Evolutionary conservation across 495 filamentous ascomycete genomes (phyloP).

Genomic region (Lindgomyces ingoldianus): DNA sequence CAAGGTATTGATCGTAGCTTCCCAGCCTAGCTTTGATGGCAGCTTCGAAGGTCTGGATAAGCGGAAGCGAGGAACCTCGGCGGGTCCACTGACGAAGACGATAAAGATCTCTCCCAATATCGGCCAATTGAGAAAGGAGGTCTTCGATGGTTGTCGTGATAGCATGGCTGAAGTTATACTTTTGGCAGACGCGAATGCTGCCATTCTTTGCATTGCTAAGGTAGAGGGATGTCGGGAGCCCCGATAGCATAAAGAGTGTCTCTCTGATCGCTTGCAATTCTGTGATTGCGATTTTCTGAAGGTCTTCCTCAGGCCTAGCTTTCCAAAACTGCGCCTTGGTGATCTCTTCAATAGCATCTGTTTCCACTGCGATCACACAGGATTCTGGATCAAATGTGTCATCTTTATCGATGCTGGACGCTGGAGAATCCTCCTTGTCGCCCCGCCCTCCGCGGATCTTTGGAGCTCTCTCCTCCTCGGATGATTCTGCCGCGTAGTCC

Average conservation of each 20-base stretch:
- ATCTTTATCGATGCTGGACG: slow-evolving; percentile 43
- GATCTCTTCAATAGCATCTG: slow-evolving; percentile 53
- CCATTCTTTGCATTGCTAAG: slow-evolving; percentile 45
- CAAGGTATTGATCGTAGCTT: slow-evolving; percentile 51
- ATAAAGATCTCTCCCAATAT: slow-evolving; percentile 52
- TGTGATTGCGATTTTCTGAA: slow-evolving; percentile 56
- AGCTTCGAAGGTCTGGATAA: slow-evolving; percentile 59
- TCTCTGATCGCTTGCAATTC: slow-evolving; percentile 78
- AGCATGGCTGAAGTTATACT: slow-evolving; percentile 23
- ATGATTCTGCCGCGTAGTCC: slow-evolving; percentile 61
- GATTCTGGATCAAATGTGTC: slow-evolving; percentile 44
- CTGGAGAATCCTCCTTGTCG: slow-evolving; percentile 19
- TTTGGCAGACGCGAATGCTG: slow-evolving; percentile 31
- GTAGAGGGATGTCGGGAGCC: slow-evolving; percentile 74
- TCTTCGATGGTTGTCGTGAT: slow-evolving; percentile 42
- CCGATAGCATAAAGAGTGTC: slow-evolving; percentile 78
- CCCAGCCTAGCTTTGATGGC: slow-evolving; percentile 49
- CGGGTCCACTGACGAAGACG: slow-evolving; percentile 51
- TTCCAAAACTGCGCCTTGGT: slow-evolving; percentile 64
- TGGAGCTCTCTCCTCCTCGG: slow-evolving; percentile 44
- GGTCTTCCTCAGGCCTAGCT: slow-evolving; percentile 39
- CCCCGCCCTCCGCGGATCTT: slow-evolving; percentile 38
- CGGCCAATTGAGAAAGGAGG: slow-evolving; percentile 48
- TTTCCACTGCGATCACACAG: slow-evolving; percentile 46
- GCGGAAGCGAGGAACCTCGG: slow-evolving; percentile 47